A percentile compares a stretch with the other conserved stretches of the same genome.
These are phyloP conservation scores for Dorcoceras hygrometricum DNA, from an alignment of 257 asterid genomes.

Conservation along the genomic window DNA sequence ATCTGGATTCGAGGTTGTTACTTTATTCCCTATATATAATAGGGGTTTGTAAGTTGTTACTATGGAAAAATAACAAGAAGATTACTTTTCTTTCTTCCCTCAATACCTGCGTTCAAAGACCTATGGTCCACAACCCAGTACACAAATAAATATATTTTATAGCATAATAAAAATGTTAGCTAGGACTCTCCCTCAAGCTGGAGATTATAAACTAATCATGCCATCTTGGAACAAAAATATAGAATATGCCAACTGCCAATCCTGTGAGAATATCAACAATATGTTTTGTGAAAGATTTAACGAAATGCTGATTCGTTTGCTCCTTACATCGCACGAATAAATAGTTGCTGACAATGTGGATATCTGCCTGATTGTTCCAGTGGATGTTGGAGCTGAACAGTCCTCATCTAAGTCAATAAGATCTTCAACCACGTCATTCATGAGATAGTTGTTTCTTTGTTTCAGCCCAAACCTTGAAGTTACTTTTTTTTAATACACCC, in stretches of 20 bases:
- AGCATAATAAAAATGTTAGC: background rate
- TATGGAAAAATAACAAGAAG: no score
- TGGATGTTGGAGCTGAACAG: background rate
- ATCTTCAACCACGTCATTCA: background rate
- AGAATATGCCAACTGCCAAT: background rate
- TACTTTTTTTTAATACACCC: no score
- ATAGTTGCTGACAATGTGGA: background rate
- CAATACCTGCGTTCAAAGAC: no score
- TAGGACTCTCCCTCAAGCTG: constrained; percentile 1
- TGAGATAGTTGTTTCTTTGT: background rate
- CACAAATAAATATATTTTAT: constrained; percentile 2
- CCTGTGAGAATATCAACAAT: background rate
- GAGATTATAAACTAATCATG: constrained; percentile 9
- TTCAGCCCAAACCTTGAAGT: background rate
- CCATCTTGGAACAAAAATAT: background rate
- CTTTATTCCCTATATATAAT: no score
- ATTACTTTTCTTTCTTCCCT: no score
- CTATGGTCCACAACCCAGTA: background rate
- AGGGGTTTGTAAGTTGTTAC: no score
- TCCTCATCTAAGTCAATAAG: background rate
- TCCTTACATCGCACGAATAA: background rate
- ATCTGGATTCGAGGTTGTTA: no score
- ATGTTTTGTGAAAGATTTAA: background rate
- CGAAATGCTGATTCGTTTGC: background rate
- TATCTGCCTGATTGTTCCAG: background rate